phyloP scores from a whole-genome alignment of 768 basidiomycete genomes.

The Mycena filopes region DNA sequence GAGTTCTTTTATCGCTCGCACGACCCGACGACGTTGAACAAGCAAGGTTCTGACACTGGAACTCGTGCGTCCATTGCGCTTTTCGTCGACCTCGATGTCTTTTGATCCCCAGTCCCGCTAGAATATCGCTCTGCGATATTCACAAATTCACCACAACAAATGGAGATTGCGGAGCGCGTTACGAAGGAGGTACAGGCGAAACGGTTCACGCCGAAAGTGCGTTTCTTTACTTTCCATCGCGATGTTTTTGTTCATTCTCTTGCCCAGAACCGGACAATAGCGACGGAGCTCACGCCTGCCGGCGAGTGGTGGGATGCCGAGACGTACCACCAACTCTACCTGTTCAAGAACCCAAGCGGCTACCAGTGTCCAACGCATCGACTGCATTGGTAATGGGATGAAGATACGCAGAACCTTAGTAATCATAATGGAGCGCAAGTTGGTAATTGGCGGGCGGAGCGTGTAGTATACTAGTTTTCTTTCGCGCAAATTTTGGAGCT shows the following conservation, averaged over 20 bases:
- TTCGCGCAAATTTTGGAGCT: too few species aligned
- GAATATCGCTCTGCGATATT: conserved; percentile 97
- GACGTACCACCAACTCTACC: conserved; percentile 86
- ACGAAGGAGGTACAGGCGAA: conserved; percentile 87
- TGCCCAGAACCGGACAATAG: conserved; percentile 65
- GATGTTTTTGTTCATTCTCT: too few species aligned
- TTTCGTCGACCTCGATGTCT: not conserved
- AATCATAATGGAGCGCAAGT: too few species aligned
- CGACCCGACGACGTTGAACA: conserved; percentile 87
- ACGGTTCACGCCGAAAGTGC: conserved; percentile 75
- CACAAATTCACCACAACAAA: conserved; percentile 78
- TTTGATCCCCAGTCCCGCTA: conserved; percentile 46
- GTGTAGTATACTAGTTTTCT: too few species aligned
- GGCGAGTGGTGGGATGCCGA: conserved; percentile 87
- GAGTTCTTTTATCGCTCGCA: conserved; percentile 97
- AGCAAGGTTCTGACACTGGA: conserved; percentile 82
- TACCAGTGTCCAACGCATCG: conserved; percentile 94
- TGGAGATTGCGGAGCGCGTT: conserved; percentile 74
- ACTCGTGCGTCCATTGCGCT: conserved; percentile 71
- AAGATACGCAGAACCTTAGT: too few species aligned
- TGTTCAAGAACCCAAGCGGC: conserved; percentile 85
- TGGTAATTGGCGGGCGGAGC: too few species aligned
- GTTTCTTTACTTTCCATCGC: not conserved
- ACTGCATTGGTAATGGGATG: conserved; percentile 81
- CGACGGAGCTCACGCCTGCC: conserved; percentile 77